These are phyloP conservation scores for cucumber (Cucumis sativus) DNA, from an alignment of 306 rosid genomes.

Conservation along the genomic window DNA sequence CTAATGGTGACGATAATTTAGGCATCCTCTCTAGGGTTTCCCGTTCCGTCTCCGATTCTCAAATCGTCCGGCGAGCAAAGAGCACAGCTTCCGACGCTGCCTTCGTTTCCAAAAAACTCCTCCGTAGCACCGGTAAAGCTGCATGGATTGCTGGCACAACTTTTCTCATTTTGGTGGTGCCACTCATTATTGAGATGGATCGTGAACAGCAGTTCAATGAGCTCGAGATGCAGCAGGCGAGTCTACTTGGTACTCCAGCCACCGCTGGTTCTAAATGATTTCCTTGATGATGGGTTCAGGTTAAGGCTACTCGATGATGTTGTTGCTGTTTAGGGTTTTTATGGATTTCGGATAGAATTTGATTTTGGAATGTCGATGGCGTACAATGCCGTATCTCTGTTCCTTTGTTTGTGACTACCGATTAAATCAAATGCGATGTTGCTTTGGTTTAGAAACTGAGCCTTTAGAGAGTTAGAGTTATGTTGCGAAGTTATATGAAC, in stretches of 20 bases:
- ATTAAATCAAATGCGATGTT: not conserved
- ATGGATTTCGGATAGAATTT: not conserved
- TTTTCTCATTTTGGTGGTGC: conserved; percentile 65
- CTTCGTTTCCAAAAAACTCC: conserved; percentile 49
- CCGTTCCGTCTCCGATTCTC: conserved; percentile 3
- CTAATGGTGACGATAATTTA: not conserved
- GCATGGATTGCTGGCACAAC: conserved; percentile 95
- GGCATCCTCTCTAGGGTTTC: conserved; percentile 10
- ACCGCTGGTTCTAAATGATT: not conserved
- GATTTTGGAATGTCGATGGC: not conserved
- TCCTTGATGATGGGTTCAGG: not conserved
- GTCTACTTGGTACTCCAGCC: conserved; percentile 65
- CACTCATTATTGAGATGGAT: conserved; percentile 87
- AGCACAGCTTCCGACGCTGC: conserved; percentile 40
- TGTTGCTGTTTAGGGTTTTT: not conserved
- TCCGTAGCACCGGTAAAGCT: conserved; percentile 81
- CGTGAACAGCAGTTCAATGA: conserved; percentile 93
- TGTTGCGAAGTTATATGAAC: not conserved
- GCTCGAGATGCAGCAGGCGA: conserved; percentile 87
- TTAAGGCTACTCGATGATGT: not conserved
- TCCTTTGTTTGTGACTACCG: not conserved
- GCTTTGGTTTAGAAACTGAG: not conserved
- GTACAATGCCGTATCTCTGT: not conserved
- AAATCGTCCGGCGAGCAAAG: conserved; percentile 6
- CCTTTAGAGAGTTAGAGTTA: not conserved